Evolutionary conservation across 2,329 filamentous ascomycete genomes (phyloP), one percentile per base, ranked within the genome.

Genomic region (Botryotinia globosa): DNA sequence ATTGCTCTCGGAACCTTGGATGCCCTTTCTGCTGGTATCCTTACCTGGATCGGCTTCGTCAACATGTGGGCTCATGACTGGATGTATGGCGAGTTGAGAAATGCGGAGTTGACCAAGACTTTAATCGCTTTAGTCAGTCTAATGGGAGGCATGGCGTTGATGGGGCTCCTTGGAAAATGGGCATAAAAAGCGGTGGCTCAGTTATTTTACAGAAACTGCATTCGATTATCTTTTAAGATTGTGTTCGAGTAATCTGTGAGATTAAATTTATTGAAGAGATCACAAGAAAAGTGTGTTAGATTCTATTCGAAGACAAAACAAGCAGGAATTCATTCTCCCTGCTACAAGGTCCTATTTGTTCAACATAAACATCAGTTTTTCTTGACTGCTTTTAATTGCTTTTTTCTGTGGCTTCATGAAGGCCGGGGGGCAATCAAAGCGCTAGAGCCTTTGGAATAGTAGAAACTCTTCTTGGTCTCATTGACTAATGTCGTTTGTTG

Each of bases 11-110:
- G 91, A 0, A 93, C 91, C 0, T 84, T 94, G 1, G 90, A 94
- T 80, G 90, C 92, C 9, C 79, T 94, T 16, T 92, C 89, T 0
- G 91, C 92, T 0, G 92, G 92, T 42, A 92, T 95, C 62, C 84
- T 94, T 45, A 83, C 92, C n/a, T 94, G 92, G 91, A 91, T 94
- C 2, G 91, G 91, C 2, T 82, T 94, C 1, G 91, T 94, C 0
- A 92, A 94, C 82, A 94, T 94, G 91, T 90, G 90, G 88, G 90
- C 90, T 3, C 84, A 87, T 58, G 92, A 94, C 79, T 94, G 92
- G 92, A 86, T 91, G 77, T 82, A 88, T 77, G 84, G 84, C 1
- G 88, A 91, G 66, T 56, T 69, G 45, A 69, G 48, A 18, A 32
- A 66, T 18, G 42, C 64, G 25, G 25, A 42, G 6, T 51, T 51